Evolutionary conservation across 768 basidiomycete genomes (phyloP).

Genomic region (Jaapia argillacea): DNA sequence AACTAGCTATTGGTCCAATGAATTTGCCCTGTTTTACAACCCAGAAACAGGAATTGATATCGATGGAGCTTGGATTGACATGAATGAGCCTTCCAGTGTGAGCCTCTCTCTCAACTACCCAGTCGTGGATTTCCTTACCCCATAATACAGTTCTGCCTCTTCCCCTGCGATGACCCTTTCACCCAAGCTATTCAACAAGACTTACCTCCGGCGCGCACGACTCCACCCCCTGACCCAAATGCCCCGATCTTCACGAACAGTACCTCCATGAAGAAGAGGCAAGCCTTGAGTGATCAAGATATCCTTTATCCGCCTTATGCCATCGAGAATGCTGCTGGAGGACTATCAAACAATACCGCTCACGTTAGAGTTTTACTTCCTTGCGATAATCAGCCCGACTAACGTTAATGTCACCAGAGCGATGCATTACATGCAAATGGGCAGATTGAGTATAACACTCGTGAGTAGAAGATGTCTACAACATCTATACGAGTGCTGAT

Average conservation of each 20-base stretch:
- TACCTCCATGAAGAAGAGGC: conserved; percentile 15
- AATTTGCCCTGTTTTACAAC: conserved; percentile 47
- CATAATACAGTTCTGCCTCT: conserved; percentile 42
- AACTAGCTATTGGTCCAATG: conserved; percentile 50
- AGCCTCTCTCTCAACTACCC: conserved; percentile 9
- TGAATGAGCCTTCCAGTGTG: conserved; percentile 67
- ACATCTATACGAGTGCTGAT: not conserved
- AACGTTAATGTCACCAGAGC: conserved; percentile 9
- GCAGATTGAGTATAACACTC: conserved; percentile 47
- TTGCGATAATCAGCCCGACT: not conserved
- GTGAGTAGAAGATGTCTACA: conserved; percentile 12
- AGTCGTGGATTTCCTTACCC: not conserved
- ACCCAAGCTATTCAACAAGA: conserved; percentile 40
- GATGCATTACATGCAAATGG: conserved; percentile 45
- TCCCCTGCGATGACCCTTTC: conserved; percentile 53
- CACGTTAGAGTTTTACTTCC: conserved; percentile 26
- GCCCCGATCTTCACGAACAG: conserved; percentile 27
- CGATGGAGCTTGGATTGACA: conserved; percentile 68
- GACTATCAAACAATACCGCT: conserved; percentile 43
- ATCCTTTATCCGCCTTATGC: conserved; percentile 45
- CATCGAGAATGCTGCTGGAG: conserved; percentile 43
- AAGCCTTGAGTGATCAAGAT: conserved; percentile 16
- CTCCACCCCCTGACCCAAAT: conserved; percentile 40
- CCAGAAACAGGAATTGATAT: conserved; percentile 48
- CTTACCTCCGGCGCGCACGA: conserved; percentile 43